Base-by-base conservation (phyloP, 2,329 filamentous ascomycete species). In the Talaromyces funiculosus region DNA sequence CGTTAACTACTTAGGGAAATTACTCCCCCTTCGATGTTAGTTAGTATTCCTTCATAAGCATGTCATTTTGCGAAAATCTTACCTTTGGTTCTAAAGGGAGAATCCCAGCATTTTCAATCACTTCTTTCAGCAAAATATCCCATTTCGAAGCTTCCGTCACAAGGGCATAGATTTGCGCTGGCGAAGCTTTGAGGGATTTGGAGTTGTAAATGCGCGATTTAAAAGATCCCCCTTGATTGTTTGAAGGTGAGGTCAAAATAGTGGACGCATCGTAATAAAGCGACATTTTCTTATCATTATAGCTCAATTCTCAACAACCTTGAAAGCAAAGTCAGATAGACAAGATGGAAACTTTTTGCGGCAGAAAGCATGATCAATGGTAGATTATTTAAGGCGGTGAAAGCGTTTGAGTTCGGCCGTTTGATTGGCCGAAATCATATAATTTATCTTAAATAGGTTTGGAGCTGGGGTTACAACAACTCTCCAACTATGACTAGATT, bases 181-280 rank as follows among this genome's bases (percentile, higher is more conserved):
- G 88, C 2, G 88, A 84, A 16, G 89, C 92, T 70, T 93, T 96
- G 66, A 91, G 77, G 67, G 89, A 89, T 63, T 86, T 87, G 61
- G 81, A 80, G 45, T 77, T 81, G 74, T 94, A 97, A 47, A 97
- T 85, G 37, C 90, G 82, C 7, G 91, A 90, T 75, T 95, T 96
- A 64, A 97, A 82, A 26, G 90, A 96, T 18, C 90, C 91, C n/a
- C 88, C 87, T 43, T 61, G 60, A 2, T 47, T 35, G 3, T 81
- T 77, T n/a, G 84, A 82, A 1, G 86, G 77, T 6, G 82, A 82
- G 3, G 83, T 82, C 60, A 99, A 78, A 37, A 97, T 80, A 14
- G 86, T 82, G 3, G 89, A 91, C 6, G 92, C 89, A 78, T 97
- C 94, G 73, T 96, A 89, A 74, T 99, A 99, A 60, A 99, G 87